Evolutionary conservation across 768 basidiomycete species (phyloP).

Genomic region (Dictyophora rubrovolvata): DNA sequence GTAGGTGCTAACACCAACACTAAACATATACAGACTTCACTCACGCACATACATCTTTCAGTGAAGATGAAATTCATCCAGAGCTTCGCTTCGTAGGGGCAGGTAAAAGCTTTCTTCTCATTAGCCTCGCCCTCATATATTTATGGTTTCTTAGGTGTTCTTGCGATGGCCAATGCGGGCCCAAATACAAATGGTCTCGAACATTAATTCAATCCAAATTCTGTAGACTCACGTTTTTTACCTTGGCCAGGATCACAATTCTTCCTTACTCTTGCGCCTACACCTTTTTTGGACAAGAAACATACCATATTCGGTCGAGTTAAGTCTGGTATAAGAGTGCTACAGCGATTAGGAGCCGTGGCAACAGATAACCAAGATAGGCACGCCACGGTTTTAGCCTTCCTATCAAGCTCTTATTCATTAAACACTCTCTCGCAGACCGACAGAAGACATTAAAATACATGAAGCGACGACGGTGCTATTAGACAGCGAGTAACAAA

Average conservation of each 20-base stretch:
- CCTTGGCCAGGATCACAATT: conserved; percentile 74
- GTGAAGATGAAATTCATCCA: conserved; percentile 84
- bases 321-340: conserved; percentile 80
- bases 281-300: conserved; percentile 75
- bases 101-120: conserved; percentile 29
- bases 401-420: conserved; percentile 1
- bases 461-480: conserved; percentile 46
- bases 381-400: conserved; percentile 31
- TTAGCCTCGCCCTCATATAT: neutral
- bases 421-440: conserved; percentile 20
- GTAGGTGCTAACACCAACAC: conserved; percentile 31
- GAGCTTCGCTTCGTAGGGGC: conserved; percentile 93
- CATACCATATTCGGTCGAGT: conserved; percentile 91
- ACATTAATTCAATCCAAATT: neutral
- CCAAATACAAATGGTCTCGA: conserved; percentile 74
- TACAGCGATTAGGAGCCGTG: conserved; percentile 86
- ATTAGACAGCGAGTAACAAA: too few species aligned
- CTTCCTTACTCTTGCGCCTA: conserved; percentile 78
- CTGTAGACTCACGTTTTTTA: conserved; percentile 4
- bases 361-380: conserved; percentile 81
- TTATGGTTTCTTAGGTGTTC: conserved; percentile 31
- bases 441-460: conserved; percentile 82
- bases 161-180: conserved; percentile 96
- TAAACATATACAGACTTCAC: neutral
- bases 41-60: conserved; percentile 20